These are phyloP conservation scores for Linnemannia exigua DNA, from an alignment of 192 early-diverging fungal genomes.

Conservation along the genomic window DNA sequence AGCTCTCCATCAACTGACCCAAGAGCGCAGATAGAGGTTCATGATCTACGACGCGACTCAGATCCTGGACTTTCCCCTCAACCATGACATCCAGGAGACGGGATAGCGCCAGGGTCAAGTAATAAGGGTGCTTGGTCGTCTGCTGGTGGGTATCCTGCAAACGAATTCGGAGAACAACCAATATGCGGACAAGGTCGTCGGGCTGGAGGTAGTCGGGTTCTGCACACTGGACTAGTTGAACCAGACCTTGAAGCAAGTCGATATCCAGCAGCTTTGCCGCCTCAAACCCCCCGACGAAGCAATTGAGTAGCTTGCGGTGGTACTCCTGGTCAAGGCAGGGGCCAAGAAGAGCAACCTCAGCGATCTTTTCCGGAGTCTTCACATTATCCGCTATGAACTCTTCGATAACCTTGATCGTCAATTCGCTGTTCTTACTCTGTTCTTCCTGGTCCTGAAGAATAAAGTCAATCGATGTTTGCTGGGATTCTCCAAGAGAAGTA, in stretches of 20 bases:
- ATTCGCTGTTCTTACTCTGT: too few species aligned
- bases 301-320: background rate
- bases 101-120: background rate
- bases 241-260: background rate
- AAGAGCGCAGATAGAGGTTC: background rate
- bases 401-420: background rate
- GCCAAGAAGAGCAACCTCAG: background rate
- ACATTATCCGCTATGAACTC: background rate
- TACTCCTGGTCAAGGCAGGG: background rate
- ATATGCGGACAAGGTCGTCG: slow-evolving; percentile 9
- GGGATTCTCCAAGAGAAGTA: too few species aligned
- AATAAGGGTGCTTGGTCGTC: background rate
- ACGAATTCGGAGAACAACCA: background rate
- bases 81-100: background rate
- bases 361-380: background rate
- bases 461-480: too few species aligned
- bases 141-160: slow-evolving; percentile 4
- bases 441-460: background rate
- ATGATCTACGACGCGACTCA: background rate
- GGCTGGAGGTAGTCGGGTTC: background rate
- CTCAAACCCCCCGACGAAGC: background rate
- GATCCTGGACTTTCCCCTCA: background rate
- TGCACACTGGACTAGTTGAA: slow-evolving; percentile 1
- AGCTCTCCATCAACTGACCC: background rate
- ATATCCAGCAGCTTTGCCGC: background rate